Evolutionary conservation across 371 early-diverging fungal species (phyloP).

Genomic region (Umbelopsis sp.): DNA sequence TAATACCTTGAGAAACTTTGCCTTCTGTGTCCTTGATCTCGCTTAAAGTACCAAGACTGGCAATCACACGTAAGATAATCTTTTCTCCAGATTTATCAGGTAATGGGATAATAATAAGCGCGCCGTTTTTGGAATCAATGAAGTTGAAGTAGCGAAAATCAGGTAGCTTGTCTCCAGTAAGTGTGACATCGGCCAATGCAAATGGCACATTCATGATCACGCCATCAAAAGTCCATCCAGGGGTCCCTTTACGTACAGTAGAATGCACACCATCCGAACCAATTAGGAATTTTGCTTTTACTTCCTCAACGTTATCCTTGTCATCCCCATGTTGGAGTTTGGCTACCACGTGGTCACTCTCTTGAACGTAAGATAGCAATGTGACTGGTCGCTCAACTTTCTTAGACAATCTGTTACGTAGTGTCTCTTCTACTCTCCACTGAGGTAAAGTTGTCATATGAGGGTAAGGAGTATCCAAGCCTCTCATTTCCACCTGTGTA

Average conservation of each 20-base stretch:
- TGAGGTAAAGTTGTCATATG: slow-evolving; percentile 38
- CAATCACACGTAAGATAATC: slow-evolving; percentile 23
- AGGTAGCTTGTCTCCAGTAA: slow-evolving; percentile 23
- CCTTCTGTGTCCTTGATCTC: neutral
- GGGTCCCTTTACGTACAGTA: slow-evolving; percentile 31
- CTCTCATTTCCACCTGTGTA: slow-evolving; percentile 24
- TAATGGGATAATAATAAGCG: slow-evolving; percentile 14
- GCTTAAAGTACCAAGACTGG: slow-evolving; percentile 20
- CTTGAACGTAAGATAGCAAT: slow-evolving; percentile 35
- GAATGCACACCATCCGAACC: slow-evolving; percentile 53
- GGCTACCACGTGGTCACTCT: slow-evolving; percentile 29
- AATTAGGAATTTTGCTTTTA: slow-evolving; percentile 35
- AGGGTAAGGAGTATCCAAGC: slow-evolving; percentile 33
- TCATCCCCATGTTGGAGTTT: slow-evolving; percentile 19
- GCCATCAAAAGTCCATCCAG: slow-evolving; percentile 44
- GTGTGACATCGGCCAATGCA: slow-evolving; percentile 35
- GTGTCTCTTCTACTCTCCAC: slow-evolving; percentile 30
- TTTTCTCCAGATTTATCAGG: slow-evolving; percentile 2
- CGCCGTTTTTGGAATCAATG: neutral
- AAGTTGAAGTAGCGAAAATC: neutral
- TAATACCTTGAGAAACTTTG: slow-evolving; percentile 20
- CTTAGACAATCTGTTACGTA: slow-evolving; percentile 16
- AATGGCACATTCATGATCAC: slow-evolving; percentile 30
- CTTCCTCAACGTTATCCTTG: neutral
- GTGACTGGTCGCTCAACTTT: slow-evolving; percentile 19